A percentile compares a stretch with the other conserved stretches of the same genome.
These are phyloP conservation scores for Lactarius pseudohatsudake DNA, from an alignment of 768 basidiomycete species.

Conservation along the genomic window DNA sequence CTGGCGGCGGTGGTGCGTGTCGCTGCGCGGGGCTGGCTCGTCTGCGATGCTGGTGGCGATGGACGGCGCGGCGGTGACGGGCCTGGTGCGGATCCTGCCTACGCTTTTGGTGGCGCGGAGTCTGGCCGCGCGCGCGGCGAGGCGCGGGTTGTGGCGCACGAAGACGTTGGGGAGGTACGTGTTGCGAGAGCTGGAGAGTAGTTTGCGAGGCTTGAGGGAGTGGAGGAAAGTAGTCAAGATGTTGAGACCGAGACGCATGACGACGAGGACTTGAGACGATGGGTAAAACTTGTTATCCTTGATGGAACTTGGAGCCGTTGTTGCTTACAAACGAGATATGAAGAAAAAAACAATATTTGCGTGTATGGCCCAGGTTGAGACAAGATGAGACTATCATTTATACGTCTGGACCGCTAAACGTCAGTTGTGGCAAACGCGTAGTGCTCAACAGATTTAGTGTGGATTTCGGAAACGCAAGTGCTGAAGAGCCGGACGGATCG, in stretches of 20 bases:
- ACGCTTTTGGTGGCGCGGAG: constrained; percentile 14
- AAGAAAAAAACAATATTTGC: neutral
- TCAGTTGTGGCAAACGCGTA: neutral
- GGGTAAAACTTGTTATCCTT: neutral
- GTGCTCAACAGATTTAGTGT: neutral
- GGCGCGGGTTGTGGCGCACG: constrained; percentile 9
- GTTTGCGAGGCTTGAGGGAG: constrained; percentile 14
- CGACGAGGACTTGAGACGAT: neutral
- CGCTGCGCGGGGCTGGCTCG: neutral
- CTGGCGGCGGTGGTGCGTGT: neutral
- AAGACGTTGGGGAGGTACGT: constrained; percentile 23
- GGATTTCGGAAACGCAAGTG: neutral
- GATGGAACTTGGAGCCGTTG: neutral
- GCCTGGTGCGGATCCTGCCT: neutral
- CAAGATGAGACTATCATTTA: neutral
- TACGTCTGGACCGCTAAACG: neutral
- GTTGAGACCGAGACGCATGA: constrained; percentile 18
- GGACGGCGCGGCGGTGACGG: neutral
- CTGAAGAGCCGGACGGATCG: neutral
- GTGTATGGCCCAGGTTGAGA: neutral
- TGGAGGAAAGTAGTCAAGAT: constrained; percentile 10
- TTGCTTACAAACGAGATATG: neutral
- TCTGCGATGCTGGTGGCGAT: neutral
- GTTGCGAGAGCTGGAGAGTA: constrained; percentile 5
- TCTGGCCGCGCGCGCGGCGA: constrained; percentile 15